These are phyloP conservation scores for Psilocybe cyanescens DNA, from an alignment of 768 basidiomycete species.

Conservation along the genomic window DNA sequence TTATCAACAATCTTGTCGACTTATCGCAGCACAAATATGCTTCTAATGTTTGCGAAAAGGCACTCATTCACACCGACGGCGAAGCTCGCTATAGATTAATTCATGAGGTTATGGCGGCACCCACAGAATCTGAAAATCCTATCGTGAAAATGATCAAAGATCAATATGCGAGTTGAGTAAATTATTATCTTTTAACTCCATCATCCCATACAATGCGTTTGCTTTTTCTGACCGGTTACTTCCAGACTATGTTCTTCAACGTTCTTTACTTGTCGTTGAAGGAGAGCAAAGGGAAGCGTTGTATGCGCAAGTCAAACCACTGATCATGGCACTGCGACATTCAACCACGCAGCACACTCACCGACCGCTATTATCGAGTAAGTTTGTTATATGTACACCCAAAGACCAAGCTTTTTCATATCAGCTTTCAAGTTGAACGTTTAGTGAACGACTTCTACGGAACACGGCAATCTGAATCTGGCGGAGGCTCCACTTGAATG, in stretches of 20 bases:
- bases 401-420: neutral
- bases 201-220: too few species aligned
- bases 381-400: conserved; percentile 27
- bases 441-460: conserved; percentile 35
- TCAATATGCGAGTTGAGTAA: conserved; percentile 82
- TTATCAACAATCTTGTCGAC: conserved; percentile 77
- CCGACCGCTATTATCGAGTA: conserved; percentile 84
- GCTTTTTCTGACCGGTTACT: neutral
- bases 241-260: conserved; percentile 85
- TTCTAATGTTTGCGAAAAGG: conserved; percentile 96
- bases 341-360: conserved; percentile 61
- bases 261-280: conserved; percentile 70
- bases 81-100: conserved; percentile 73
- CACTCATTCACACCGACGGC: conserved; percentile 65
- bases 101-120: conserved; percentile 76
- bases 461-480: neutral
- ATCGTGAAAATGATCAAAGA: conserved; percentile 84
- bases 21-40: conserved; percentile 92
- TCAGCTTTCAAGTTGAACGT: conserved; percentile 59
- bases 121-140: conserved; percentile 68
- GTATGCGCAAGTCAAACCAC: conserved; percentile 63
- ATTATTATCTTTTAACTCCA: neutral
- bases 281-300: conserved; percentile 73
- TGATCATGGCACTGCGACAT: conserved; percentile 71
- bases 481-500: neutral